These are phyloP conservation scores for Aspergillus intermedius DNA, from an alignment of 2,329 filamentous ascomycete genomes.

Conservation along the genomic window DNA sequence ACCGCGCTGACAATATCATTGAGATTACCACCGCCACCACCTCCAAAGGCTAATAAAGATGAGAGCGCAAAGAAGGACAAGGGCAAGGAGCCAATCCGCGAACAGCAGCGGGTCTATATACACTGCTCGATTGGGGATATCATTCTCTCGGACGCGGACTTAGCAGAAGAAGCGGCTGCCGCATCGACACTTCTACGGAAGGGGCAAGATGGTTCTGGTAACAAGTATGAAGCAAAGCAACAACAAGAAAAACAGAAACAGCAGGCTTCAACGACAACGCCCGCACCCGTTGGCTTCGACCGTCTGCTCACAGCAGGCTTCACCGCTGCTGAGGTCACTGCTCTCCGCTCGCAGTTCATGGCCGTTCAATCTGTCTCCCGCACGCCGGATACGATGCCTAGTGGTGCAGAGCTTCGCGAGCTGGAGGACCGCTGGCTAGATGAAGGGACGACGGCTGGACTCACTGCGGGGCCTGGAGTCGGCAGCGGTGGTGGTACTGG, in stretches of 20 bases:
- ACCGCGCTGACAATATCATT: constrained; percentile 63
- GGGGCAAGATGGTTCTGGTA: constrained; percentile 7
- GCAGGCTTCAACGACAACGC: constrained; percentile 41
- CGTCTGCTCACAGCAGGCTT: constrained; percentile 76
- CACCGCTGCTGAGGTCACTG: constrained; percentile 72
- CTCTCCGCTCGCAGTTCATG: constrained; percentile 80
- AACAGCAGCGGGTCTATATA: constrained; percentile 64
- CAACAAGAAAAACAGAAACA: constrained; percentile 9
- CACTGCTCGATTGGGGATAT: constrained; percentile 86
- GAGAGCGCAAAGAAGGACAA: constrained; percentile 39
- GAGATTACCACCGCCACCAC: constrained; percentile 53
- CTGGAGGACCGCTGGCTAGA: constrained; percentile 93
- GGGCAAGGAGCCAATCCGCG: constrained; percentile 59
- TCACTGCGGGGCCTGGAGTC: constrained; percentile 37
- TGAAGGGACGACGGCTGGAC: constrained; percentile 43
- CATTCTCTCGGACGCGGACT: constrained; percentile 60
- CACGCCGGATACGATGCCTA: constrained; percentile 84
- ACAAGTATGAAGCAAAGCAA: constrained; percentile 3
- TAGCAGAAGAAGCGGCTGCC: constrained; percentile 58
- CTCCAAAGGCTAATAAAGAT: constrained; percentile 20
- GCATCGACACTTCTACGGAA: constrained; percentile 23
- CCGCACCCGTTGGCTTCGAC: constrained; percentile 75
- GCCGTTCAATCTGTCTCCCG: constrained; percentile 74
- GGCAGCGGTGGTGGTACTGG: constrained; percentile 23
- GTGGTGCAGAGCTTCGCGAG: constrained; percentile 63